Base-by-base conservation (phyloP, 352 stramenopile species). In the Pythium dissimile region DNA sequence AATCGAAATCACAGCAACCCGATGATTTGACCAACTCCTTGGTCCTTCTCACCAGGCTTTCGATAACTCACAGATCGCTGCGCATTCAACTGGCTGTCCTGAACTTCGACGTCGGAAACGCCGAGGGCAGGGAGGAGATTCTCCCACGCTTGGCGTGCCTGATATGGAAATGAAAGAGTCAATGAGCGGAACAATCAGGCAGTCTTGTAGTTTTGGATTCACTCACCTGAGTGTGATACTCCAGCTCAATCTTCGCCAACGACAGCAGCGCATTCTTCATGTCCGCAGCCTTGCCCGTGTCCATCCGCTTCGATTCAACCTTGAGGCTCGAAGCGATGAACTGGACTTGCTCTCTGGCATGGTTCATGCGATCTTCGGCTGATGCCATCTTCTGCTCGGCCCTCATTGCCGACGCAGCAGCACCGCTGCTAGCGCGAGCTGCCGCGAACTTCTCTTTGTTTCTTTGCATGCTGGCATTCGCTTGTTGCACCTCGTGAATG, bases 361-460 rank as follows among this genome's bases (percentile, higher is more conserved):
- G 70, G 47, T 95, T 95, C 83, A 95, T 93, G 16, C 83, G 73
- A 42, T 93, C 85, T 66, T 95, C 85, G 2, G 85, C 85, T 21
- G 83, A 93, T 32, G 85, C 75, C 81, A 95, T 92, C 57, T 95
- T 93, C 34, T 95, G 85, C 54, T 95, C 85, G 12, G 85, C 85
- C 53, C 82, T 76, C 83, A 95, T 93, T 6, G 85, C 85, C 52
- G 85, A 95, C 24, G 83, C 85, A 16, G 85, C 85, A 47, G 85
- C 84, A 1, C 85, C 85, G 53, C 83, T 95, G 59, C 85, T 95
- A 27, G 85, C 85, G 27, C 85, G 76, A 13, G 85, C 85, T 53
- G 85, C 85, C 16, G 85, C 85, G 63, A 95, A 95, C 0, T 84
- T 74, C 57, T 95, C 85, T 71, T 95, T 95, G 62, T 95, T 95